Evolutionary conservation across 78 protist species (phyloP).

Genomic region (Corallochytrium limacisporum): DNA sequence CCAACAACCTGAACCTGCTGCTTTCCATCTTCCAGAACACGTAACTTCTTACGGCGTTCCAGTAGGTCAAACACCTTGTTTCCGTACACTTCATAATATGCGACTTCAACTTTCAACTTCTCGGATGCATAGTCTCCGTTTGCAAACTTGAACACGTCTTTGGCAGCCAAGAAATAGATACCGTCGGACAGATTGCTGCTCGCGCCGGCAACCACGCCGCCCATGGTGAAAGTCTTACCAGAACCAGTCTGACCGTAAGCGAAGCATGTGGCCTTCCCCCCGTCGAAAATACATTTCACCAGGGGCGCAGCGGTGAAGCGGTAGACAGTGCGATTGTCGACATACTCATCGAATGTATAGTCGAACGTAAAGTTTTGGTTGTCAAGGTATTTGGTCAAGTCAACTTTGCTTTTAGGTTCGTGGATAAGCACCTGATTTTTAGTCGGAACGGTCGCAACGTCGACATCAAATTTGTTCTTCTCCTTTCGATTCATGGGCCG

Average conservation of each 20-base stretch:
- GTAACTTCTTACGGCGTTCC: conserved; percentile 43
- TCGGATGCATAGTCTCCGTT: not conserved
- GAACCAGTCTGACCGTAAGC: conserved; percentile 92
- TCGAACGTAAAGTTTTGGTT: conserved; percentile 75
- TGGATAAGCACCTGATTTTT: not conserved
- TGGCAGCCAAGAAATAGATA: conserved; percentile 61
- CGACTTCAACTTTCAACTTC: conserved; percentile 25
- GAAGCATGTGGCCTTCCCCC: conserved; percentile 83
- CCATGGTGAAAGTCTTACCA: conserved; percentile 74
- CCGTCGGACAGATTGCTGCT: no score
- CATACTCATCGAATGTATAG: conserved; percentile 63
- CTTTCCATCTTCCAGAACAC: conserved; percentile 63
- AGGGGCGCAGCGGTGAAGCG: conserved; percentile 59
- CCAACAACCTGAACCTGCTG: conserved; percentile 67
- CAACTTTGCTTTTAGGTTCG: conserved; percentile 62
- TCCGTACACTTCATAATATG: conserved; percentile 83
- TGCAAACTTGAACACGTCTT: conserved; percentile 48
- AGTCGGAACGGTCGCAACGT: not conserved
- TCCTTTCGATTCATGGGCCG: conserved; percentile 66
- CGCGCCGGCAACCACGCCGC: conserved; percentile 36
- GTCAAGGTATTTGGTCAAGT: conserved; percentile 60
- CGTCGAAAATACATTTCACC: conserved; percentile 52
- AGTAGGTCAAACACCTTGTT: conserved; percentile 77
- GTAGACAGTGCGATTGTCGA: conserved; percentile 50
- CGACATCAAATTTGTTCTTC: not conserved